phyloP scores from a whole-genome alignment of 805 yeast genomes.

The Sugiyamaella americana region DNA sequence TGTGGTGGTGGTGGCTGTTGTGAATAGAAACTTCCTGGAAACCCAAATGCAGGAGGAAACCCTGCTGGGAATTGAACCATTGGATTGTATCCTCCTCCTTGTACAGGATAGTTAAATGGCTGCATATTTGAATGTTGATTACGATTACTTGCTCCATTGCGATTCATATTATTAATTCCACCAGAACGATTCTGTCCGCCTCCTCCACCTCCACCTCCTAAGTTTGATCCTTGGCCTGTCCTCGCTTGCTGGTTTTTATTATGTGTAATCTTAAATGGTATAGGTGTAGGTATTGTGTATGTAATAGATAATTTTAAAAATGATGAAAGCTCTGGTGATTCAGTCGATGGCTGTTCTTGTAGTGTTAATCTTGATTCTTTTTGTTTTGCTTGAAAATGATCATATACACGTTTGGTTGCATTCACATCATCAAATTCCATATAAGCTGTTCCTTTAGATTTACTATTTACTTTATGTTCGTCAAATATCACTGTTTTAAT shows the following conservation, averaged over 20 bases:
- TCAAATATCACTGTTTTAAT: conserved; percentile 15
- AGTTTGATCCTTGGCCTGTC: not conserved
- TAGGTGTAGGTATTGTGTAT: not conserved
- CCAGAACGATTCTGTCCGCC: not conserved
- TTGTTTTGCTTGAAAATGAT: not conserved
- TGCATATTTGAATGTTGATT: not conserved
- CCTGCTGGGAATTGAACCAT: not conserved
- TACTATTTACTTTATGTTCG: conserved; percentile 22
- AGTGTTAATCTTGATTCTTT: not conserved
- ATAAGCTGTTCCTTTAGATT: conserved; percentile 21
- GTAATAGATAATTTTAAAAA: not conserved
- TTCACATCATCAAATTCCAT: conserved; percentile 12
- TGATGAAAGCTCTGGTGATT: not conserved
- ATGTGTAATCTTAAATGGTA: not conserved
- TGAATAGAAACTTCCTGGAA: not conserved
- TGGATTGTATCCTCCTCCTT: not conserved
- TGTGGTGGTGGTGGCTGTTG: not conserved
- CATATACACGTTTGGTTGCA: conserved; percentile 12
- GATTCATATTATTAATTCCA: too few species aligned
- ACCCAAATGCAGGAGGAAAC: not conserved
- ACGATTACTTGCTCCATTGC: too few species aligned
- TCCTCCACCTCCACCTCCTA: not conserved
- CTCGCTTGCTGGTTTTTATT: not conserved
- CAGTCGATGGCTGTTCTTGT: too few species aligned
- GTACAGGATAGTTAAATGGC: not conserved